Conservation (phyloP, 2,329 filamentous ascomycete genomes). For the Akanthomyces dipterigenus region DNA sequence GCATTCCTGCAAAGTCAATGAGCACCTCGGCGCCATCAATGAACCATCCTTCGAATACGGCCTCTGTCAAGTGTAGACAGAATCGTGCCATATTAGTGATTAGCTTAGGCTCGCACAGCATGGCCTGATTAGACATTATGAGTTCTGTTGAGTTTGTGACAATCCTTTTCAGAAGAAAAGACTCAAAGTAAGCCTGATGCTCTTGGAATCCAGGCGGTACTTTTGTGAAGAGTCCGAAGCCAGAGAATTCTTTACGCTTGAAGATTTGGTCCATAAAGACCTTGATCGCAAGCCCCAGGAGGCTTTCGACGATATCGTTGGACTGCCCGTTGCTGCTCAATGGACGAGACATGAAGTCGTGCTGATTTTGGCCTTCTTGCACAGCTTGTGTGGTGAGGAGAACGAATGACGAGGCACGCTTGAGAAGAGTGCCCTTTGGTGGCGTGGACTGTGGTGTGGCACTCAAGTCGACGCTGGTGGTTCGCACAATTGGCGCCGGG, state of each 20-base stretch:
- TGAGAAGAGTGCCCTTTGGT: constrained; percentile 55
- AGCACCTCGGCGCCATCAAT: constrained; percentile 77
- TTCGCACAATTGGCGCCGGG: constrained; percentile 65
- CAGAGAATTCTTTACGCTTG: constrained; percentile 80
- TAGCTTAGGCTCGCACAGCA: constrained; percentile 72
- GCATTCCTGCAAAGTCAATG: constrained; percentile 76
- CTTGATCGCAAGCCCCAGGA: constrained; percentile 69
- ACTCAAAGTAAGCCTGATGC: constrained; percentile 92
- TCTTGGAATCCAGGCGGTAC: constrained; percentile 90
- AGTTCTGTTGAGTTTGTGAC: constrained; percentile 63
- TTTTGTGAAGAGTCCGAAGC: constrained; percentile 78
- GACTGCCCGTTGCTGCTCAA: neutral
- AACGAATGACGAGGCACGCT: constrained; percentile 84
- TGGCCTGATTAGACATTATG: constrained; percentile 63
- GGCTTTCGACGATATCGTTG: constrained; percentile 65
- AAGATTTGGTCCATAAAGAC: constrained; percentile 85
- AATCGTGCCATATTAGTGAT: constrained; percentile 83
- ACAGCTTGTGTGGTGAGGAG: constrained; percentile 64
- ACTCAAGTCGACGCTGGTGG: constrained; percentile 50
- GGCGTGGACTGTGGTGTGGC: constrained; percentile 40
- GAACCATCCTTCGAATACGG: constrained; percentile 95
- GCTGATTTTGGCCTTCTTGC: constrained; percentile 38
- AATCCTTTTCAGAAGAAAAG: constrained; percentile 72
- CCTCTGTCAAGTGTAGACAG: constrained; percentile 74
- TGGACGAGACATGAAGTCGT: constrained; percentile 42